Evolutionary conservation across 768 basidiomycete species (phyloP), one percentile per base, ranked within the genome.

Genomic region (Boletus bicolor): DNA sequence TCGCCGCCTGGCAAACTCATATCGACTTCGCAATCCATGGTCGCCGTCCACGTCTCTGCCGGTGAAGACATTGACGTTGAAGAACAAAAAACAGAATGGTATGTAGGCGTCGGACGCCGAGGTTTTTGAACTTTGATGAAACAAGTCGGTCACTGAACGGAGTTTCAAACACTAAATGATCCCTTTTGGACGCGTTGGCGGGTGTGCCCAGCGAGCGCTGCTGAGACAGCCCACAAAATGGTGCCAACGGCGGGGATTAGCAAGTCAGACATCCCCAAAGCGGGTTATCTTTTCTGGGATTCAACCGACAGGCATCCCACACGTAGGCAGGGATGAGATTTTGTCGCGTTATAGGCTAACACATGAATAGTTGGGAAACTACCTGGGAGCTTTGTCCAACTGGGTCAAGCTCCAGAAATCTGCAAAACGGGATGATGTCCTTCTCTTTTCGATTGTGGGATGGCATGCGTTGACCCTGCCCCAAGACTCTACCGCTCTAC

Each of bases 381-480:
- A 93, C 64, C 79, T 98, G 4, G 96, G 96, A 5, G 94, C 95
- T 0, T 76, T 97, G 30, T 81, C 82, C 19, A 93, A 94, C 68
- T 96, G 94, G 94, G 89, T 93, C 45, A 79, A 78, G 51, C 75
- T 97, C 28, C 92, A 96, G 71, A 76, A 80, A 42, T 75, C 79
- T 38, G 80, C 86, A 0, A 66, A 67, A 9, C 76, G 79, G 1
- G 75, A 81, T 10, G 88, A 92, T 65, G 74, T 78, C 50, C 77
- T 94, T 9, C 71, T 96, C 24, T 95, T 91, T 71, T 87, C 91
- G 1, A 86, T 97, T 58, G 95, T 95, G 12, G 95, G 95, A 30
- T 88, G 93, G 82, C 96, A 98, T 68, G 94, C 95, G 11, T 77
- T 98, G 64, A 98, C 94, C 2, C 76, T 98, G 26, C 93, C 93